Conservation (phyloP, 192 early-diverging fungal species). For the Entomortierella lignicola region DNA sequence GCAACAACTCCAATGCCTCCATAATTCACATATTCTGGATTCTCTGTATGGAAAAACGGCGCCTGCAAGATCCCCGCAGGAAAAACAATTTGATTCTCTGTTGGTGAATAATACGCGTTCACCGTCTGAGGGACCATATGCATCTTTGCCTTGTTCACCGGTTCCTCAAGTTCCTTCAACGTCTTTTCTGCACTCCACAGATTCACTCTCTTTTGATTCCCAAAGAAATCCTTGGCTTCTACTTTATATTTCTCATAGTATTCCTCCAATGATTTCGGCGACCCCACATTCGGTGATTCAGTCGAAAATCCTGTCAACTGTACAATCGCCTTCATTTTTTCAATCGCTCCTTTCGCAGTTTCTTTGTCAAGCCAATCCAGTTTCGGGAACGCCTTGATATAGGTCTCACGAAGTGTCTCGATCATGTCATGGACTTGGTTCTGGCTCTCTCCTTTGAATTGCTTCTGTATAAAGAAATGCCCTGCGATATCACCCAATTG, state of each 20-base stretch:
- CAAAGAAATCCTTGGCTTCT: constrained; percentile 61
- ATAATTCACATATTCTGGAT: constrained; percentile 72
- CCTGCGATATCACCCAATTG: constrained; percentile 54
- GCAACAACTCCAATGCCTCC: constrained; percentile 74
- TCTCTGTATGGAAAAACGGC: constrained; percentile 66
- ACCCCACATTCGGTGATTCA: constrained; percentile 61
- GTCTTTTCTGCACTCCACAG: constrained; percentile 42
- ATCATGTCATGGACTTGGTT: constrained; percentile 59
- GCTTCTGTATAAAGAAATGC: constrained; percentile 48
- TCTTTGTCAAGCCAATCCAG: constrained; percentile 69
- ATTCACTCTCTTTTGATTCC: constrained; percentile 61
- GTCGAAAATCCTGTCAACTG: constrained; percentile 71
- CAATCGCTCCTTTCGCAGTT: constrained; percentile 59
- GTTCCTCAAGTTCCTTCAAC: constrained; percentile 45
- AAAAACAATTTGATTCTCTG: constrained; percentile 61
- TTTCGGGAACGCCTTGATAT: constrained; percentile 48
- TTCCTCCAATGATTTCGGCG: constrained; percentile 50
- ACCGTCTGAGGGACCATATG: constrained; percentile 65
- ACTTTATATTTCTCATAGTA: constrained; percentile 65
- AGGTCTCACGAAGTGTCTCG: constrained; percentile 52
- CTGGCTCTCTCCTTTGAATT: constrained; percentile 54
- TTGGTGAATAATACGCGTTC: constrained; percentile 65
- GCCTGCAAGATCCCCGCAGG: constrained; percentile 70
- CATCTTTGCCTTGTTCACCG: constrained; percentile 59
- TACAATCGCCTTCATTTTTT: constrained; percentile 68